These are phyloP conservation scores for Xylaria sp. DNA, from an alignment of 2,329 filamentous ascomycete species.

Conservation along the genomic window DNA sequence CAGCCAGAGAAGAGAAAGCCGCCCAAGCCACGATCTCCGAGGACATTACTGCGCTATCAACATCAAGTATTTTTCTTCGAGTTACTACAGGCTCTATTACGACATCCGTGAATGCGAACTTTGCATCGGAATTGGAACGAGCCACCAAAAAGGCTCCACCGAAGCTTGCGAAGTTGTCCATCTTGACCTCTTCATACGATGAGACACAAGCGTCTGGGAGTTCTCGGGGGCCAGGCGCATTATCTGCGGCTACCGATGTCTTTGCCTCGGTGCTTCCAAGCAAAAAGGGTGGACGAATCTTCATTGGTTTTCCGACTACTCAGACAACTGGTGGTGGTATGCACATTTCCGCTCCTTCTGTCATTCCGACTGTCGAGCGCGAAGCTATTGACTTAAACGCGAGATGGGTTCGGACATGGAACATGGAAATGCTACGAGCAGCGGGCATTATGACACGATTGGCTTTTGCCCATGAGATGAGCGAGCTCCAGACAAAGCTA, in stretches of 20 bases:
- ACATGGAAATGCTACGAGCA: slow-evolving; percentile 89
- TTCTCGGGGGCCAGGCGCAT: slow-evolving; percentile 55
- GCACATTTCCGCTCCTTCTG: slow-evolving; percentile 93
- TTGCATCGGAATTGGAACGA: slow-evolving; percentile 87
- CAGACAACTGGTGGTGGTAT: slow-evolving; percentile 95
- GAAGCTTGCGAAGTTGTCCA: slow-evolving; percentile 83
- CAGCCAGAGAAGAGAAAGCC: slow-evolving; percentile 69
- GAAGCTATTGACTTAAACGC: slow-evolving; percentile 98
- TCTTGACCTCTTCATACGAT: slow-evolving; percentile 91
- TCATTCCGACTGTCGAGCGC: slow-evolving; percentile 96
- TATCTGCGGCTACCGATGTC: slow-evolving; percentile 75
- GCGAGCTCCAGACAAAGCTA: slow-evolving; percentile 72
- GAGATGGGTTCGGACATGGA: slow-evolving; percentile 94
- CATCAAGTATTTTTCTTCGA: slow-evolving; percentile 85
- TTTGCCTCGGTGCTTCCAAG: slow-evolving; percentile 91
- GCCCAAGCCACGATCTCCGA: slow-evolving; percentile 72
- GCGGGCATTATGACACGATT: slow-evolving; percentile 91
- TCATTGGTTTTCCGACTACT: slow-evolving; percentile 97
- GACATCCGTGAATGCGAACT: slow-evolving; percentile 76
- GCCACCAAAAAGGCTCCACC: slow-evolving; percentile 98
- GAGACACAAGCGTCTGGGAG: slow-evolving; percentile 75
- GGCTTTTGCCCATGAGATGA: slow-evolving; percentile 89
- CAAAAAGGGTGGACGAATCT: slow-evolving; percentile 87
- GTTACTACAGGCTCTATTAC: slow-evolving; percentile 85
- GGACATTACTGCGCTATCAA: slow-evolving; percentile 75